Evolutionary conservation across 2,329 filamentous ascomycete genomes (phyloP).

Genomic region (Chrysoporthe deuterocubensis): DNA sequence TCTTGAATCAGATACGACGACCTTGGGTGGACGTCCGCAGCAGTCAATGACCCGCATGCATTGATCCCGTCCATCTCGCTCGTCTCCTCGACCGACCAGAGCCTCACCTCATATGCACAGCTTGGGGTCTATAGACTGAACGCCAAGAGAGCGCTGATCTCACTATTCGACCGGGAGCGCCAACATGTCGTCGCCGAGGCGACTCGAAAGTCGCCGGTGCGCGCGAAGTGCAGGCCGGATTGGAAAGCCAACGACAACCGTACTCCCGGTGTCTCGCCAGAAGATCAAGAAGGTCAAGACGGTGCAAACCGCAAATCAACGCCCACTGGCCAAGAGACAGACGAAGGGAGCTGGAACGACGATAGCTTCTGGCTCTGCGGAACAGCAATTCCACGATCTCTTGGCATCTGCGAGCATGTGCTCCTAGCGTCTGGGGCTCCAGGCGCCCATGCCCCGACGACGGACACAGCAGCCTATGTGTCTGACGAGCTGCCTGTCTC

Average conservation of each 20-base stretch:
- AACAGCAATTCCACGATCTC: constrained; percentile 37
- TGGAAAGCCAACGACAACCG: not conserved
- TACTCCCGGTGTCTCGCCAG: not conserved
- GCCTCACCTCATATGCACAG: constrained; percentile 55
- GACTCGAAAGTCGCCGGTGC: constrained; percentile 43
- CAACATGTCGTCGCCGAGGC: constrained; percentile 59
- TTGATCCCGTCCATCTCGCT: constrained; percentile 27
- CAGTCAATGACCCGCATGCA: constrained; percentile 18
- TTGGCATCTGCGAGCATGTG: constrained; percentile 39
- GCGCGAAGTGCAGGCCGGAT: not conserved
- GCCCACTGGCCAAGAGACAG: not conserved
- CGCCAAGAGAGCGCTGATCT: constrained; percentile 50
- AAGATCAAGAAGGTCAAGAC: not conserved
- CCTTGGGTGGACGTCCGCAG: constrained; percentile 30
- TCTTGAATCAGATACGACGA: constrained; percentile 29
- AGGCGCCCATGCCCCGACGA: not conserved
- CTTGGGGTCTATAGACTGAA: constrained; percentile 49
- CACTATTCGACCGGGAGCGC: constrained; percentile 52
- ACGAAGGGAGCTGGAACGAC: constrained; percentile 7
- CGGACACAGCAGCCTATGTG: not conserved
- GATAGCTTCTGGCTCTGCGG: constrained; percentile 36
- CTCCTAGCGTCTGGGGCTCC: constrained; percentile 23
- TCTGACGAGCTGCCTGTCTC: constrained; percentile 37
- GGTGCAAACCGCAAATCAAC: not conserved
- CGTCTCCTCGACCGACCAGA: constrained; percentile 38